Evolutionary conservation across 139 green algal species (phyloP).

Genomic region (Chlamydomonas sphaeroides): DNA sequence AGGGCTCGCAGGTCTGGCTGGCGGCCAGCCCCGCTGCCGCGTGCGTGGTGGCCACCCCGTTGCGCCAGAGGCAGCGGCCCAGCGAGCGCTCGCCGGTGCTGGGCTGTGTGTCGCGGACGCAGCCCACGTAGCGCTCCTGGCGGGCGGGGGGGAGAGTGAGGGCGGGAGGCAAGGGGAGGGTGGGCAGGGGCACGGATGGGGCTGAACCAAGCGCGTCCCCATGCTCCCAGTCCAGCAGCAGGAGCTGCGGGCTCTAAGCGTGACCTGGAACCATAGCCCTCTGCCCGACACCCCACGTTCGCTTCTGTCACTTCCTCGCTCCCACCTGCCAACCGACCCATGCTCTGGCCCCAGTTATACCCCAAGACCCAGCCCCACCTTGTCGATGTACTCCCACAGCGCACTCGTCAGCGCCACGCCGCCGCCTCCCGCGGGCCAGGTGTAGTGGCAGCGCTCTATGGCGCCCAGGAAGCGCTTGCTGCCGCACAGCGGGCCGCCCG

Average conservation of each 20-base stretch:
- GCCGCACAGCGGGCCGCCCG: background rate
- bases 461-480: conserved; percentile 16
- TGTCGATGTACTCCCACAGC: conserved; percentile 14
- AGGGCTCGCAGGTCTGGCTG: background rate
- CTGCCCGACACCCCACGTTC: no score
- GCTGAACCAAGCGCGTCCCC: no score
- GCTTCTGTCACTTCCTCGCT: no score
- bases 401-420: background rate
- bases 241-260: no score
- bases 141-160: background rate
- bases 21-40: background rate
- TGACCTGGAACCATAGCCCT: no score
- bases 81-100: conserved; percentile 23
- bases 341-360: no score
- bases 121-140: conserved; percentile 13
- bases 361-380: background rate
- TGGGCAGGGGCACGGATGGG: background rate
- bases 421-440: background rate
- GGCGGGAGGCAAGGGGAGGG: no score
- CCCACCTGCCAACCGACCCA: no score
- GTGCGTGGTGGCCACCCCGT: conserved; percentile 12
- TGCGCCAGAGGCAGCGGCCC: conserved; percentile 27
- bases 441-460: conserved; percentile 4
- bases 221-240: no score
- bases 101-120: conserved; percentile 12